Evolutionary conservation across 2,329 filamentous ascomycete genomes (phyloP).

Genomic region (Clonostachys chloroleuca): DNA sequence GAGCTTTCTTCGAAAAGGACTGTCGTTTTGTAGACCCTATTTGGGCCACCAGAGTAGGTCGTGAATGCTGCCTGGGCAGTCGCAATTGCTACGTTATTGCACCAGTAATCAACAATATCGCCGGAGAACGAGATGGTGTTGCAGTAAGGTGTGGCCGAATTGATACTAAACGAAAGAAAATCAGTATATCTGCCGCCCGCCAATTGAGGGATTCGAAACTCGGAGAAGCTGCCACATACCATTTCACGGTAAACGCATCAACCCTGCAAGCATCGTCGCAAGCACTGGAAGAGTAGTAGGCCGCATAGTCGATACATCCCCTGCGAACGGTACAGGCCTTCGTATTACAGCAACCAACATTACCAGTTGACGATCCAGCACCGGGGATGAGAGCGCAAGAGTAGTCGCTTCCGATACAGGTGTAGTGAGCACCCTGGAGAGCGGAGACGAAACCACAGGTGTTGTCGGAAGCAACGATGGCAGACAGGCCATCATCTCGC

Average conservation of each 20-base stretch:
- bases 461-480: conserved; percentile 42
- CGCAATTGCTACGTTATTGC: conserved; percentile 23
- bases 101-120: conserved; percentile 38
- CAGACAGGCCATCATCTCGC: conserved; percentile 11
- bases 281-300: conserved; percentile 22
- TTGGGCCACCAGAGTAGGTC: conserved; percentile 22
- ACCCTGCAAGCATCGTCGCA: conserved; percentile 34
- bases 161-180: conserved; percentile 22
- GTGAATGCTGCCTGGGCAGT: conserved; percentile 29
- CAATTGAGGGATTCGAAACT: background rate
- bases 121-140: conserved; percentile 36
- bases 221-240: conserved; percentile 22
- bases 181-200: no score
- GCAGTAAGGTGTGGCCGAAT: conserved; percentile 28
- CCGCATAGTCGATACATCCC: conserved; percentile 30
- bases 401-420: conserved; percentile 20
- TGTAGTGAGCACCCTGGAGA: conserved; percentile 28
- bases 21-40: conserved; percentile 6
- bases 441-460: conserved; percentile 45
- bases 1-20: no score
- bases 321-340: conserved; percentile 24
- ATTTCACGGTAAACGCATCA: conserved; percentile 38
- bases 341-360: conserved; percentile 34
- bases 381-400: conserved; percentile 35
- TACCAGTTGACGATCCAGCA: conserved; percentile 18